Conservation (phyloP, 768 basidiomycete species). For the Mycena alexandri region DNA sequence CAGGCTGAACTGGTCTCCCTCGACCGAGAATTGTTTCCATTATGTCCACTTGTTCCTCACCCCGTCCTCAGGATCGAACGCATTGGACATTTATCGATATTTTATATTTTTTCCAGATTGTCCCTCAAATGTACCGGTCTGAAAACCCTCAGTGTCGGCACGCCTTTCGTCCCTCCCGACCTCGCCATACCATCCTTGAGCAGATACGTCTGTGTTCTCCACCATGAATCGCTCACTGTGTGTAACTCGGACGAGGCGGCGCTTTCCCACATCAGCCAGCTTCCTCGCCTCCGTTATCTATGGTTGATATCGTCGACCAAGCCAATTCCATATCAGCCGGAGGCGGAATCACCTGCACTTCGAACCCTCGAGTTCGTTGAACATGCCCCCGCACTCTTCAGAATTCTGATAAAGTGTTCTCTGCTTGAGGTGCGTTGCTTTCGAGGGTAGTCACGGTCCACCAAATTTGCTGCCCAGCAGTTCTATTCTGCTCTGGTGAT, state of each 20-base stretch:
- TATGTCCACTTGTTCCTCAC: slow-evolving; percentile 9
- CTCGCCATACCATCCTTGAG: not conserved
- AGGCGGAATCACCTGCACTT: too few species aligned
- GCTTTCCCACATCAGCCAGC: slow-evolving; percentile 2
- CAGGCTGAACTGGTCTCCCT: not conserved
- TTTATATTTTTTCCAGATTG: not conserved
- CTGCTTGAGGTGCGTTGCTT: not conserved
- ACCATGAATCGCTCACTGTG: not conserved
- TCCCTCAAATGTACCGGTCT: not conserved
- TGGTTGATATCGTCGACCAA: not conserved
- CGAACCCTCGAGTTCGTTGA: not conserved
- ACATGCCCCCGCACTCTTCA: not conserved
- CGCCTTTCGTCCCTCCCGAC: not conserved
- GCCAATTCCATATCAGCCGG: not conserved
- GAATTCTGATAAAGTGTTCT: not conserved
- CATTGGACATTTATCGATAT: not conserved
- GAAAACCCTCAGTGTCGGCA: not conserved
- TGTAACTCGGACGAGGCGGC: not conserved
- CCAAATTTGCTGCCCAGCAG: not conserved
- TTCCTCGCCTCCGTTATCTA: not conserved
- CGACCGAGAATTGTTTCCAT: not conserved
- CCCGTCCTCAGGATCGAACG: not conserved
- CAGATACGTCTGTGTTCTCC: not conserved
- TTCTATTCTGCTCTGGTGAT: slow-evolving; percentile 3
- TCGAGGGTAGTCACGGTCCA: not conserved